Evolutionary conservation across 2,329 filamentous ascomycete genomes (phyloP), one percentile per base, ranked within the genome.

Genomic region (Clarireedia monteithiana): DNA sequence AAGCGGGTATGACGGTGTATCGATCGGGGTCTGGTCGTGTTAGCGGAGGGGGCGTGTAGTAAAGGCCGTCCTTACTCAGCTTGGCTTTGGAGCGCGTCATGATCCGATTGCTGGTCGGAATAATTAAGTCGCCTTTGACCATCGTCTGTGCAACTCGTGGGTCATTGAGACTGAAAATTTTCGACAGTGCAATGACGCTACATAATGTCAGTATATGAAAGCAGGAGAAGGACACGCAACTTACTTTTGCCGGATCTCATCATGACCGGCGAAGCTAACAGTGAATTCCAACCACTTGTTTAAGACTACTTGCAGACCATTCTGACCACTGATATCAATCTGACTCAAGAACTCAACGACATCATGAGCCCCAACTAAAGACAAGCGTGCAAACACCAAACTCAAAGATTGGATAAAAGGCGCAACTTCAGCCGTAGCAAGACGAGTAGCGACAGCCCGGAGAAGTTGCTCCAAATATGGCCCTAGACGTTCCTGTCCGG

Each of bases 241-340:
- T 71, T 76, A 91, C 88, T 97, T 99, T 71, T 96, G 90, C 64
- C 91, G 83, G 64, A 97, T 97, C 71, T 96, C 92, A 66, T 97
- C 91, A 65, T 96, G 99, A 12, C 94, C 94, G n/a, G 91, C 91
- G 73, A 99, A 99, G 71, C 88, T 95, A 71, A 95, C 82, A 4
- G 91, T 96, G 72, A 97, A 96, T 74, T 97, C 94, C 1, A 99
- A 77, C 94, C 94, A 99, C 73, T 97, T 96, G 72, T 85, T 81
- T 62, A 97, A 75, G 3, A 99, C 94, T 24, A 96, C 85, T 61
- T 91, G 83, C 6, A 99, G 75, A n/a, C 91, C 94, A 66, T 80
- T 95, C 67, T 88, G 79, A 17, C 85, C 85, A 48, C 83, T 82
- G 62, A 97, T 88, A 63, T 90, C 81, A 60, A 96, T 86, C 66